A percentile compares a stretch with the other conserved stretches of the same genome.
Evolutionary conservation across 768 basidiomycete species (phyloP).

Genomic region (Termitomyces eurrhizus): DNA sequence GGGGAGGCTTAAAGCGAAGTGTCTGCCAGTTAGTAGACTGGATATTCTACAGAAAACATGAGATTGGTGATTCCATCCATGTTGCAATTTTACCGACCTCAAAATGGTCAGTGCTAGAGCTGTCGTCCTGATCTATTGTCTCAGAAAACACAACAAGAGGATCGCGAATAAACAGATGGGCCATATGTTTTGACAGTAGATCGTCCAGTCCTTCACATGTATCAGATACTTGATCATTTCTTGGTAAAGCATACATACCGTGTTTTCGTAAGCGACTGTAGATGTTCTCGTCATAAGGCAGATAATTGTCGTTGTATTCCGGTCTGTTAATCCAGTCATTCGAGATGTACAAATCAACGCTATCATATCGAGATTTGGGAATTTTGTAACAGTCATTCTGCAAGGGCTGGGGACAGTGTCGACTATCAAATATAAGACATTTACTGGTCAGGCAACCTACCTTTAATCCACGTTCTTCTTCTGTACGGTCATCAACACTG

Average conservation of each 20-base stretch:
- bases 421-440: not conserved
- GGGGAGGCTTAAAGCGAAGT: slow-evolving; percentile 96
- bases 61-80: not conserved
- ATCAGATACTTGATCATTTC: not conserved
- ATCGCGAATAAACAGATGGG: slow-evolving; percentile 96
- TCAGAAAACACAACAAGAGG: slow-evolving; percentile 95
- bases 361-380: slow-evolving; percentile 97
- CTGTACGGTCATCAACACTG: slow-evolving; percentile 96
- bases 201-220: slow-evolving; percentile 72
- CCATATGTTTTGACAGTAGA: slow-evolving; percentile 83
- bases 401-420: slow-evolving; percentile 53
- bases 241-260: slow-evolving; percentile 43
- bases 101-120: slow-evolving; percentile 87
- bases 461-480: slow-evolving; percentile 89
- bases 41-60: slow-evolving; percentile 60
- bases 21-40: slow-evolving; percentile 99
- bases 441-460: slow-evolving; percentile 29
- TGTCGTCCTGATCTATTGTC: slow-evolving; percentile 89
- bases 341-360: slow-evolving; percentile 92
- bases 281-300: slow-evolving; percentile 75
- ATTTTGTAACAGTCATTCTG: slow-evolving; percentile 72
- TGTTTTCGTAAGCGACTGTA: slow-evolving; percentile 69
- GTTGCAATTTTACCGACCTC: slow-evolving; percentile 51
- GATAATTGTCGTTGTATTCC: slow-evolving; percentile 87
- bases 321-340: slow-evolving; percentile 82